Base-by-base conservation (phyloP, 148 eudicot genomes). In the Cornus florida region DNA sequence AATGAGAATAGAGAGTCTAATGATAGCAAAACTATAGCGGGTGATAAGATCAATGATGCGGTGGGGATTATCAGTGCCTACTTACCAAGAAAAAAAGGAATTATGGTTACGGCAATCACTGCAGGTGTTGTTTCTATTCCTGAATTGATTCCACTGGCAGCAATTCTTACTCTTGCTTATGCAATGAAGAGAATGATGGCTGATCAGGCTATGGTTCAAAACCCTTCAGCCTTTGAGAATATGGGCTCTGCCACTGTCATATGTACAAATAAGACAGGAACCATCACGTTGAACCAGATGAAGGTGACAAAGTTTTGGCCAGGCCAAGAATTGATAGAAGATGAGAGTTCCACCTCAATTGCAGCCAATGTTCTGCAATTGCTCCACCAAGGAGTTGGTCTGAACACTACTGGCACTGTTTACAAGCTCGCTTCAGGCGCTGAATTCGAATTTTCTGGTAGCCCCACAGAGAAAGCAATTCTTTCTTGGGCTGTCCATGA, bases 401-500 rank as follows among this genome's bases (percentile, higher is more conserved):
- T 81, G 23, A 81, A 81, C 72, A 84, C 84, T 4, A 84, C 84
- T 2, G 81, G 86, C 3, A 33, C 73, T 10, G 82, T 81, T 31
- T 78, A 81, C 46, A 64, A 31, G 68, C 16, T 76, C 4, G 35
- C 14, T 64, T 41, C 35, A 22, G 69, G 69, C 2, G 10, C 69
- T 0, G 13, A 20, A 0, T n/a, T 69, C 4, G 87, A 81, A 56
- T 75, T 81, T 74, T 81, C 80, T 0, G 87, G 84, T 10, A 81
- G 82, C 60, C 84, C 86, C 1, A 84, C 86, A 19, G 86, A 84
- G 31, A 81, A 84, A 72, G 86, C 86, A 10, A 84, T 84, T n/a
- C 84, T 81, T 10, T 78, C 81, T 4, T 84, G 87, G 87, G 84
- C 84, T 14, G 87, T 81, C 6, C 8, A 59, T 7, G 79, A 84